A percentile compares a stretch with the other conserved stretches of the same genome.
Evolutionary conservation across 139 green algal species (phyloP).

Genomic region (Closterium sp.): DNA sequence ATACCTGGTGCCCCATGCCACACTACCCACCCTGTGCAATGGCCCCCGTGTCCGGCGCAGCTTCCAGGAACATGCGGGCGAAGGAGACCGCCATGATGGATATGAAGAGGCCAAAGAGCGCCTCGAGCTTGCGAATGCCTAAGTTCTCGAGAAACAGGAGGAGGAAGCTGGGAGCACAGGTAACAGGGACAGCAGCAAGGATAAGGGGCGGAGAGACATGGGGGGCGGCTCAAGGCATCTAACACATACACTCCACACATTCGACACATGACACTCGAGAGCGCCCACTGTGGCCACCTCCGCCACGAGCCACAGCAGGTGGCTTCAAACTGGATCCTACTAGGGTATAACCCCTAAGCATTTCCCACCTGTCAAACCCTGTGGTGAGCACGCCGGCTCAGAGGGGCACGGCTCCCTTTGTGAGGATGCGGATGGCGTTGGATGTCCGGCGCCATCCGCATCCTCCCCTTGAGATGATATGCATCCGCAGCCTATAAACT

Average conservation of each 20-base stretch:
- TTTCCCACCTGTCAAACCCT: conserved; percentile 19
- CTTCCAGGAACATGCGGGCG: conserved; percentile 49
- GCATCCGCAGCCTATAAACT: conserved; percentile 54
- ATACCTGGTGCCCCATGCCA: too few species aligned
- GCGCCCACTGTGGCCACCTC: not conserved
- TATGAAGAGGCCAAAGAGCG: conserved; percentile 50
- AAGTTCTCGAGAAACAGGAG: conserved; percentile 51
- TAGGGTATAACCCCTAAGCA: too few species aligned
- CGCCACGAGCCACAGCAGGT: not conserved
- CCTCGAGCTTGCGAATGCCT: conserved; percentile 50
- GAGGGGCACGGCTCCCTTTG: conserved; percentile 11
- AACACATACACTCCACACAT: too few species aligned
- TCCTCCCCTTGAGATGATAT: too few species aligned
- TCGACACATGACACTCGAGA: too few species aligned
- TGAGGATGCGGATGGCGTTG: conserved; percentile 31
- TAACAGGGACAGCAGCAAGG: too few species aligned
- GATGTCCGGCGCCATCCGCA: too few species aligned
- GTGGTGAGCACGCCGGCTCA: conserved; percentile 42
- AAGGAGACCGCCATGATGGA: conserved; percentile 43
- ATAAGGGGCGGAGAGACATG: too few species aligned
- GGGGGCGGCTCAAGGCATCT: too few species aligned
- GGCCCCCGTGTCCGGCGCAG: not conserved
- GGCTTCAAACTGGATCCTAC: too few species aligned
- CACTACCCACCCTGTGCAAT: conserved; percentile 32
- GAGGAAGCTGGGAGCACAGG: not conserved